Base-by-base conservation (phyloP, 2,329 filamentous ascomycete genomes). In the Emmonsiellopsis sp. region DNA sequence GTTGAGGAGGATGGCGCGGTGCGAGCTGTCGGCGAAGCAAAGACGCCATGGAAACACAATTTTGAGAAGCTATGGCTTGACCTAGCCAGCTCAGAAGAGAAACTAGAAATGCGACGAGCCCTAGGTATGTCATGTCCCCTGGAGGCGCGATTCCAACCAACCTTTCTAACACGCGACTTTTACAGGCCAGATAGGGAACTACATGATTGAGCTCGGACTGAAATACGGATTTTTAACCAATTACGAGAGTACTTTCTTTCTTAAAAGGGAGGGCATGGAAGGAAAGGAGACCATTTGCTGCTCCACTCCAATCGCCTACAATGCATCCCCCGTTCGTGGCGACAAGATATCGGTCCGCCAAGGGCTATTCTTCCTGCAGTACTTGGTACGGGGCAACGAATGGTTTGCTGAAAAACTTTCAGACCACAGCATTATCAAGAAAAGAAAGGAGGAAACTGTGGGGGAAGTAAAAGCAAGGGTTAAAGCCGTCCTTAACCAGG, bases 101-200 rank as follows among this genome's bases (percentile, higher is more conserved):
- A 38, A 20, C 11, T 26, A 5, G 10, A 16, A 2, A 47, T 55
- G n/a, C 48, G 44, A 31, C 54, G 31, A 11, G 15, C 20, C 16
- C 51, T 55, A 38, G 54, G 54, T 55, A 53, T 6, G 37, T 42
- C 26, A 44, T 6, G 7, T 20, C 30, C 20, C 32, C 10, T 31
- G 6, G 20, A 5, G 10, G 16, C 20, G 38, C 8, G 7, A 7
- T 50, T 26, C 43, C n/a, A n/a, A 38, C 9, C 30, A 16, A 6
- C 10, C 16, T 43, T 34, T 26, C 52, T 53, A n/a, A 53, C 30
- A 43, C 30, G 9, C 30, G 32, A 6, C 20, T 51, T n/a, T n/a
- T n/a, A n/a, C n/a, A 57, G 55, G 53, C 15, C 55, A 55, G 43
- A 53, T 57, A 11, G 53, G 50, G 16, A 53, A 53, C 13, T 57